Base-by-base conservation (phyloP, 2,329 filamentous ascomycete species). In the Xylaria sp. region DNA sequence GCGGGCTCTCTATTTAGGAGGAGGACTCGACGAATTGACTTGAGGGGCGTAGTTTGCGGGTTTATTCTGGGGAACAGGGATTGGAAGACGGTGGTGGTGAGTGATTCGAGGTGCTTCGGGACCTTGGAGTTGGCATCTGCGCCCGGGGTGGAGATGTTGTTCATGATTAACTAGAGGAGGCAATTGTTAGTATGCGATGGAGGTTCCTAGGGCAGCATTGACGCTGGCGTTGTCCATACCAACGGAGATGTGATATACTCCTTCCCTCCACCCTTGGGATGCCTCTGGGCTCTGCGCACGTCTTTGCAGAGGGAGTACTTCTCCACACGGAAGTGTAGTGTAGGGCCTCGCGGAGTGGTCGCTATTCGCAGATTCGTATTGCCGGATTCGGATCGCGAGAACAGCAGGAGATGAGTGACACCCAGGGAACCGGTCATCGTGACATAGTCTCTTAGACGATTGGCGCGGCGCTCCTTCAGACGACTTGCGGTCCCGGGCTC, bases 41-140 rank as follows among this genome's bases (percentile, higher is more conserved):
- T 89, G 34, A 99, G 82, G 1, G 94, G 91, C 1, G 91, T 96
- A 24, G 85, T 84, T 72, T 96, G 91, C 0, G 94, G 94, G 65
- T 94, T 94, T 72, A 99, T 97, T 1, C 92, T 91, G 3, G 94
- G 93, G 68, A 99, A 97, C 34, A 99, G 84, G 7, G 91, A 96
- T 72, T 97, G 93, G 75, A 97, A 99, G 67, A 97, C 87, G 42
- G 92, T 95, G 2, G 92, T 97, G 2, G 92, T 87, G 26, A 99
- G 86, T 20, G 89, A 88, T 75, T 99, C 94, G 67, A 99, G 89
- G 64, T 97, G 92, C 69, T 91, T 95, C 4, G 93, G 92, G n/a
- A 96, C 87, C 57, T 88, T 85, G 19, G 85, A 83, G 52, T 80
- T 82, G 24, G 83, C 74, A 52, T 86, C 82, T 41, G 81, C 68